These are phyloP conservation scores for Postia placenta DNA, from an alignment of 768 basidiomycete genomes.

Conservation along the genomic window DNA sequence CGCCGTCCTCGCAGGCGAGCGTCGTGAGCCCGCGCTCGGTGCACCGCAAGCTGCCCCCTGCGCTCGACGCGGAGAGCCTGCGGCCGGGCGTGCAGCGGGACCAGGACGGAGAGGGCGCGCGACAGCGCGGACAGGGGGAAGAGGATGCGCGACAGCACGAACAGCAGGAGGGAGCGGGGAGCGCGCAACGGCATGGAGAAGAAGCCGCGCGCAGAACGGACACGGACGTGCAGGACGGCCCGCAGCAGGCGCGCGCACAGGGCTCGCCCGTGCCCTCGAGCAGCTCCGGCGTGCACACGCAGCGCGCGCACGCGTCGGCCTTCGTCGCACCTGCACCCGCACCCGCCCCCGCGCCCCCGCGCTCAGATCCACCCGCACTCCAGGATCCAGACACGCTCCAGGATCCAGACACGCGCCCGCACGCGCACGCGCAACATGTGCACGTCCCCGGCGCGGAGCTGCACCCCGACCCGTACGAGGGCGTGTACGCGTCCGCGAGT, in stretches of 20 bases:
- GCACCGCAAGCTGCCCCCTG: slow-evolving; percentile 1
- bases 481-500: no score
- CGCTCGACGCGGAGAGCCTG: background rate
- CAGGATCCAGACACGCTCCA: background rate
- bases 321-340: background rate
- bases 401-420: background rate
- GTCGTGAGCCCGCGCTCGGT: slow-evolving; percentile 2
- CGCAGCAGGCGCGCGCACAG: no score
- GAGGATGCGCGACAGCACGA: background rate
- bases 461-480: background rate
- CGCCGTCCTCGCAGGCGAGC: background rate
- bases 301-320: background rate
- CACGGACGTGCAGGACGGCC: background rate
- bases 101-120: slow-evolving; percentile 2
- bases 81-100: slow-evolving; percentile 40
- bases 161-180: background rate
- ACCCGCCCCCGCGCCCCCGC: no score
- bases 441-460: background rate
- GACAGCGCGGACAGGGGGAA: background rate
- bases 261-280: no score
- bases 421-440: background rate
- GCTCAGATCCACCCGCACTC: background rate
- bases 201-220: no score
- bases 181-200: no score
- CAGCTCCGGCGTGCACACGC: background rate